Evolutionary conservation across 768 basidiomycete species (phyloP).

Genomic region (Clitopilus passeckerianus): DNA sequence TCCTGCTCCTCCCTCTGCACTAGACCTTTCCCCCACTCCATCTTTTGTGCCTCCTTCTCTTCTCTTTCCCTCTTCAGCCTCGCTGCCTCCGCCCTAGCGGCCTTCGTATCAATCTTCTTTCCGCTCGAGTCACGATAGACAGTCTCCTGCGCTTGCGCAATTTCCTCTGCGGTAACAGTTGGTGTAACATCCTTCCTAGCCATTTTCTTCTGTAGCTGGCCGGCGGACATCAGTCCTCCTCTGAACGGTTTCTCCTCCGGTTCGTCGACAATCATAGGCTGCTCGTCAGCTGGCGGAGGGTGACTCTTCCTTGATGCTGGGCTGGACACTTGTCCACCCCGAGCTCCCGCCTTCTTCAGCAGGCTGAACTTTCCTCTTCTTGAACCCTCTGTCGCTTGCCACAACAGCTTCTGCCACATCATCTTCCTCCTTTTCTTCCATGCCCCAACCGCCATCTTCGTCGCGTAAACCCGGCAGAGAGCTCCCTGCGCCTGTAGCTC

Average conservation of each 20-base stretch:
- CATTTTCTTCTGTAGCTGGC: conserved; percentile 64
- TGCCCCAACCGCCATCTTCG: conserved; percentile 71
- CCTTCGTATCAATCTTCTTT: conserved; percentile 83
- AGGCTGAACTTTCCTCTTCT: conserved; percentile 51
- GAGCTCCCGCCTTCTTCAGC: conserved; percentile 32
- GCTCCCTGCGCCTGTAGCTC: conserved; percentile 14
- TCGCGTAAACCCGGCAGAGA: conserved; percentile 44
- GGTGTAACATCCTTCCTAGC: conserved; percentile 33
- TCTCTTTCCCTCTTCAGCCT: conserved; percentile 74
- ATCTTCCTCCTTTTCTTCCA: conserved; percentile 41
- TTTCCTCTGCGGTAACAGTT: conserved; percentile 44
- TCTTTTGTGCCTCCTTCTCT: conserved; percentile 84
- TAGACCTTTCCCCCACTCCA: conserved; percentile 98
- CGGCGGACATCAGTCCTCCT: conserved; percentile 77
- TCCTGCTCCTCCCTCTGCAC: conserved; percentile 84
- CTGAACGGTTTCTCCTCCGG: conserved; percentile 38
- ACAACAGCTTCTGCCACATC: conserved; percentile 63
- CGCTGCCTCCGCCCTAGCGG: conserved; percentile 80
- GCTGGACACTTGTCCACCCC: conserved; percentile 67
- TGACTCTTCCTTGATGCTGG: conserved; percentile 44
- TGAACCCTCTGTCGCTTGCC: conserved; percentile 73
- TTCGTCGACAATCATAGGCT: conserved; percentile 56
- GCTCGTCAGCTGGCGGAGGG: conserved; percentile 62
- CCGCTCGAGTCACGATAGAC: conserved; percentile 91
- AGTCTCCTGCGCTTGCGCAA: conserved; percentile 75